A percentile compares a stretch with the other conserved stretches of the same genome.
Evolutionary conservation across 805 yeast species (phyloP).

Genomic region (Nadsonia fulvescens): DNA sequence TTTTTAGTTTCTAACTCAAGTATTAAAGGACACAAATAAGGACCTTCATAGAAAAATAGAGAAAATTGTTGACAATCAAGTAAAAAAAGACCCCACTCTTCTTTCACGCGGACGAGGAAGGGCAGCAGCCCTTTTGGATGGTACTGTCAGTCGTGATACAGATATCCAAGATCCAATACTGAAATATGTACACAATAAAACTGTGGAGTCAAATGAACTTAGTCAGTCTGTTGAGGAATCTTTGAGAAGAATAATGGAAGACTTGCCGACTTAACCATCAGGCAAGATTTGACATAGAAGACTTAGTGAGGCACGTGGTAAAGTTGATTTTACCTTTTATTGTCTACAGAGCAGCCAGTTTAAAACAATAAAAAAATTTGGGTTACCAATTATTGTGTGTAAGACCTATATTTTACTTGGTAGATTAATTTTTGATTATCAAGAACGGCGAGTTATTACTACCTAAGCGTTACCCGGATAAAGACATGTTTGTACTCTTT

Average conservation of each 20-base stretch:
- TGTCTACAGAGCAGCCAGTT: no score
- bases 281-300: neutral
- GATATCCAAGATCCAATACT: slow-evolving; percentile 2
- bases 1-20: no score
- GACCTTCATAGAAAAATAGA: slow-evolving; percentile 9
- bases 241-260: slow-evolving; percentile 4
- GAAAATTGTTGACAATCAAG: slow-evolving; percentile 11
- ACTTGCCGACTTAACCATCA: slow-evolving; percentile 1
- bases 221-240: slow-evolving; percentile 5
- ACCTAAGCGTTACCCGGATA: no score
- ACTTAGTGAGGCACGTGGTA: no score
- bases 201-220: slow-evolving; percentile 7
- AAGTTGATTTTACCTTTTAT: no score
- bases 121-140: slow-evolving; percentile 13
- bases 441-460: no score
- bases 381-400: no score
- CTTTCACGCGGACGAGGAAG: slow-evolving; percentile 12
- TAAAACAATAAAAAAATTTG: no score
- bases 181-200: slow-evolving; percentile 8
- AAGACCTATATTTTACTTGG: no score
- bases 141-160: slow-evolving; percentile 8
- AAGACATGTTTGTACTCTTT: no score
- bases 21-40: slow-evolving; percentile 6
- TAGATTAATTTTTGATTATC: no score
- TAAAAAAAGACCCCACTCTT: slow-evolving; percentile 10